phyloP scores from a whole-genome alignment of 805 yeast species.

The Wickerhamiella qilinensis region DNA sequence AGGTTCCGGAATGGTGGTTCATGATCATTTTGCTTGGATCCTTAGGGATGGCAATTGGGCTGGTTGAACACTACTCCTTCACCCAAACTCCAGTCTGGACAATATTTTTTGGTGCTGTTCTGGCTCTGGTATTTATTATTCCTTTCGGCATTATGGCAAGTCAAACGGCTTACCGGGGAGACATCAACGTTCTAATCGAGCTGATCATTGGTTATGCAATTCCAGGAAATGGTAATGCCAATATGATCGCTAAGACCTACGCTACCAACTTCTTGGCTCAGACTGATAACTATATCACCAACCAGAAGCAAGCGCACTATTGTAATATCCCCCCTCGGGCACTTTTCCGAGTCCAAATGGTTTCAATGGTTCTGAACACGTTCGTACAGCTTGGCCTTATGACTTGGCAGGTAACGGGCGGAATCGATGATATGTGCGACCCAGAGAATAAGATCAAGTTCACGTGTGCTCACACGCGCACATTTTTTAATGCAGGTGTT shows the following conservation, averaged over 20 bases:
- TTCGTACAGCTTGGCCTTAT: slow-evolving; percentile 19
- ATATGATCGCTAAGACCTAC: slow-evolving; percentile 34
- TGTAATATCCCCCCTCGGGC: slow-evolving; percentile 44
- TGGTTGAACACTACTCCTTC: slow-evolving; percentile 23
- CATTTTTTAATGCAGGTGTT: slow-evolving; percentile 34
- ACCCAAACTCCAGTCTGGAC: slow-evolving; percentile 46
- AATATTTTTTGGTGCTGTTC: slow-evolving; percentile 34
- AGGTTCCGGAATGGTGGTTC: slow-evolving; percentile 68
- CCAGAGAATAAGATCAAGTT: slow-evolving; percentile 26
- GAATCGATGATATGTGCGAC: slow-evolving; percentile 23
- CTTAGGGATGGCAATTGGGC: slow-evolving; percentile 29
- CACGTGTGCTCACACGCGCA: slow-evolving; percentile 25
- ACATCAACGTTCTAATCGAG: slow-evolving; percentile 32
- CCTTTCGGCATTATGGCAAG: slow-evolving; percentile 35
- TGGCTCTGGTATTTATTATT: slow-evolving; percentile 34
- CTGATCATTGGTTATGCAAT: slow-evolving; percentile 40
- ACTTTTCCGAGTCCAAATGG: slow-evolving; percentile 32
- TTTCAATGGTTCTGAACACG: slow-evolving; percentile 17
- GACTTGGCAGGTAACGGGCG: slow-evolving; percentile 21
- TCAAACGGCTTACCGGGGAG: slow-evolving; percentile 32
- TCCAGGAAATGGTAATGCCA: slow-evolving; percentile 39
- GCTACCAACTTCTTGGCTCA: slow-evolving; percentile 48
- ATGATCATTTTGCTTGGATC: slow-evolving; percentile 28
- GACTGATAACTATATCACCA: slow-evolving; percentile 43
- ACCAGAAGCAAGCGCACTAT: slow-evolving; percentile 39